phyloP scores from a whole-genome alignment of 2,329 filamentous ascomycete genomes.

The Aspergillus sp. region DNA sequence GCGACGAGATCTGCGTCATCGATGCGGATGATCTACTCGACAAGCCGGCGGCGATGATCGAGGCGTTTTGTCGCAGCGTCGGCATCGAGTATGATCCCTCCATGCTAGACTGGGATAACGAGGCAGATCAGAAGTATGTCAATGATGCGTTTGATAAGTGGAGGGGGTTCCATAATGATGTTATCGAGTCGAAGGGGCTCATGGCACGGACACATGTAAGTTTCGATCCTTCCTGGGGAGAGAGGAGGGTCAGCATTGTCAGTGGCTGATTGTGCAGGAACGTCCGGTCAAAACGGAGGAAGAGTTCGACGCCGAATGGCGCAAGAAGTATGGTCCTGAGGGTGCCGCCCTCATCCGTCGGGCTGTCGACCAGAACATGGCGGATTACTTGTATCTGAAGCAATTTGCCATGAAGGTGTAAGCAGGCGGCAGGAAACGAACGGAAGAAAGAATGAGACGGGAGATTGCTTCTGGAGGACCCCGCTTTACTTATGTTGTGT shows the following conservation, averaged over 20 bases:
- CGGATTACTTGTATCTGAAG: conserved; percentile 64
- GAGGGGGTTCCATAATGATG: conserved; percentile 96
- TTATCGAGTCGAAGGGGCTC: conserved; percentile 75
- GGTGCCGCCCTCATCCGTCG: conserved; percentile 58
- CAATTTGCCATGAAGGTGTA: conserved; percentile 59
- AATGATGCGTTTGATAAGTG: conserved; percentile 86
- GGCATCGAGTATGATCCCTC: conserved; percentile 70
- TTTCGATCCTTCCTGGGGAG: not conserved
- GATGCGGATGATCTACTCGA: conserved; percentile 95
- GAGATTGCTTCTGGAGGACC: not conserved
- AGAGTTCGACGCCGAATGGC: conserved; percentile 59
- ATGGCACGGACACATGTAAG: conserved; percentile 55
- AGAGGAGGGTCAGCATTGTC: too few relatives aligned
- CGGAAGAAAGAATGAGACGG: not conserved
- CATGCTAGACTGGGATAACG: conserved; percentile 83
- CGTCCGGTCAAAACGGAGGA: conserved; percentile 46
- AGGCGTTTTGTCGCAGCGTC: conserved; percentile 76
- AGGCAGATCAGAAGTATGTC: conserved; percentile 67
- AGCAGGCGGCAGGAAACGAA: not conserved
- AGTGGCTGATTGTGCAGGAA: too few relatives aligned
- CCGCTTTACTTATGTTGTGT: not conserved
- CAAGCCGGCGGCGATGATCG: conserved; percentile 70
- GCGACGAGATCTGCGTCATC: conserved; percentile 73
- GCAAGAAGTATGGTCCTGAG: conserved; percentile 58
- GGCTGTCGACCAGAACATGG: conserved; percentile 58